phyloP scores from a whole-genome alignment of 129 eudicot genomes.

The Chrysanthemum seticuspe region DNA sequence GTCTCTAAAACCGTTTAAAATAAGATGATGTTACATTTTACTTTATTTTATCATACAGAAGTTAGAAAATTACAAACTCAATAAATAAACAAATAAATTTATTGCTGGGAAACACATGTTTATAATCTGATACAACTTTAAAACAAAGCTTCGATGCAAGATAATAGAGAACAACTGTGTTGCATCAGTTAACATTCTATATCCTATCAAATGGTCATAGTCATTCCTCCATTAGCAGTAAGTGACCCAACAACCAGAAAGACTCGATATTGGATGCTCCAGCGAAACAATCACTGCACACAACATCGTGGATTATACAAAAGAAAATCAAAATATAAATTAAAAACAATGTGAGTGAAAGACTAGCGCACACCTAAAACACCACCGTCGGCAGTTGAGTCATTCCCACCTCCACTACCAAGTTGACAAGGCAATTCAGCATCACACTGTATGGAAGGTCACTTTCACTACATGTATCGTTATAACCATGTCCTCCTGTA shows the following conservation, averaged over 20 bases:
- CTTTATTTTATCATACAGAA: no score
- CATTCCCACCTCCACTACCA: constrained; percentile 98
- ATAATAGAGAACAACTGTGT: no score
- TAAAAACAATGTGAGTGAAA: constrained; percentile 4
- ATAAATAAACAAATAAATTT: no score
- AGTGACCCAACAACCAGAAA: constrained; percentile 69
- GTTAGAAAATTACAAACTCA: no score
- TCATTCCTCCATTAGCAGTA: constrained; percentile 65
- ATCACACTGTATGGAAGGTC: constrained; percentile 68
- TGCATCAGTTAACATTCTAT: no score
- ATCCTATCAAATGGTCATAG: no score
- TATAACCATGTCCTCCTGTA: constrained; percentile 69
- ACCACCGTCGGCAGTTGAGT: constrained; percentile 90
- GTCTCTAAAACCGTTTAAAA: no score
- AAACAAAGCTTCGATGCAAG: no score
- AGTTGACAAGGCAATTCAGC: constrained; percentile 82
- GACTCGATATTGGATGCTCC: constrained; percentile 66
- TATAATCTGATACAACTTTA: no score
- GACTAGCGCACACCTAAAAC: constrained; percentile 50
- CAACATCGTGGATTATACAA: constrained; percentile 2
- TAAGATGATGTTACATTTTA: no score
- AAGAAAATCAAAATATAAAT: neutral
- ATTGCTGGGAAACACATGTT: no score
- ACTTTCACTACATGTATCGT: constrained; percentile 60
- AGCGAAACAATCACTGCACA: constrained; percentile 79